Conservation (phyloP, 2,329 filamentous ascomycete species). For the Helotiales sp. region DNA sequence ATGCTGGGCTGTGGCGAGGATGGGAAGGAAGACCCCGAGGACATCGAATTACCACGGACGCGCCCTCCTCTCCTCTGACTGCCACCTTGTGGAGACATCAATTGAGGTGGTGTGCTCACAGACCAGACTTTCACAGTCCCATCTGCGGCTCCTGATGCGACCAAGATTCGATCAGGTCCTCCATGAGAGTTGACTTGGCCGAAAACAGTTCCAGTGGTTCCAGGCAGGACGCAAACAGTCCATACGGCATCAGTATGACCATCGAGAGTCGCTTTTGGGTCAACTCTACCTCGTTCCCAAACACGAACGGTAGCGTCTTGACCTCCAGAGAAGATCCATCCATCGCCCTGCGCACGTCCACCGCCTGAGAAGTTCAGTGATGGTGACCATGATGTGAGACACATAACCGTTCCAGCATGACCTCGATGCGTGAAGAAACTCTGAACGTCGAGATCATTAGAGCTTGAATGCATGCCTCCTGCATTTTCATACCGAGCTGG, state of each 20-base stretch:
- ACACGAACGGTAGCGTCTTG: slow-evolving; percentile 91
- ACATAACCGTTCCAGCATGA: slow-evolving; percentile 87
- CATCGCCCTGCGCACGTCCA: slow-evolving; percentile 84
- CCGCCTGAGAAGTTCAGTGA: slow-evolving; percentile 88
- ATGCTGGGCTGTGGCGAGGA: slow-evolving; percentile 86
- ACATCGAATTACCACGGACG: slow-evolving; percentile 87
- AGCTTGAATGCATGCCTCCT: slow-evolving; percentile 43
- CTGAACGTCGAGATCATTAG: slow-evolving; percentile 80
- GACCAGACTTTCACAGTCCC: slow-evolving; percentile 93
- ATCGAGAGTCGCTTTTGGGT: slow-evolving; percentile 91
- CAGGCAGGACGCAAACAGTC: slow-evolving; percentile 89
- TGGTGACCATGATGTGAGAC: slow-evolving; percentile 81
- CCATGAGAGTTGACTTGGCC: slow-evolving; percentile 75
- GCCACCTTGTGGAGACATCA: slow-evolving; percentile 76
- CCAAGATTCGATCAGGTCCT: slow-evolving; percentile 78
- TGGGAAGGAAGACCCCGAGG: slow-evolving; percentile 88
- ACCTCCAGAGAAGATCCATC: slow-evolving; percentile 98
- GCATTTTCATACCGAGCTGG: slow-evolving; percentile 73
- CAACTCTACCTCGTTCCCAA: slow-evolving; percentile 92
- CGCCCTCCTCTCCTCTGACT: slow-evolving; percentile 68
- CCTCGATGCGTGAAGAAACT: slow-evolving; percentile 96
- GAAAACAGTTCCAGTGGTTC: slow-evolving; percentile 78
- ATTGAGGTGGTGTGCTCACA: slow-evolving; percentile 84
- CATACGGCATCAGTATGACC: slow-evolving; percentile 96
- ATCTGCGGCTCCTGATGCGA: slow-evolving; percentile 91